Percentiles rank a stretch among this genome's conserved stretches.
These are phyloP conservation scores for Wickerhamiella brachini DNA, from an alignment of 805 yeast genomes.

Conservation along the genomic window DNA sequence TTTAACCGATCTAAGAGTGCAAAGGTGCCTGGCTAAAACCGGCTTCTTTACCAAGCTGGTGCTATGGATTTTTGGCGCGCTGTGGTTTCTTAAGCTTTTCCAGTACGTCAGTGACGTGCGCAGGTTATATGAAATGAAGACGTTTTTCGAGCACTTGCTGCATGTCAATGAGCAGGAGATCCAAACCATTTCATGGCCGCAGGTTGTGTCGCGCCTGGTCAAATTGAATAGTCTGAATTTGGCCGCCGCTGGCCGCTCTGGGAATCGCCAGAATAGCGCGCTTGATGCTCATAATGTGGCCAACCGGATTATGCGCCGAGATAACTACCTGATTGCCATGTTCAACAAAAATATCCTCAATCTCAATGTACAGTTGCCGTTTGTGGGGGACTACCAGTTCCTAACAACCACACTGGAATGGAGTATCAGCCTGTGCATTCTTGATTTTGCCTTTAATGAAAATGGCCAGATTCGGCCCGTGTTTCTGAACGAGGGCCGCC, in stretches of 20 bases:
- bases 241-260: conserved; percentile 25
- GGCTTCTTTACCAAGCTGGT: conserved; percentile 42
- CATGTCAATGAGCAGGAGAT: conserved; percentile 67
- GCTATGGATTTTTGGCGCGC: conserved; percentile 43
- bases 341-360: conserved; percentile 66
- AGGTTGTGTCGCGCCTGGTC: conserved; percentile 64
- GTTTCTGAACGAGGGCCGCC: conserved; percentile 56
- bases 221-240: conserved; percentile 40
- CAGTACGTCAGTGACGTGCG: conserved; percentile 45
- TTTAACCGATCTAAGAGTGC: conserved; percentile 30
- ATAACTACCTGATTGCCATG: conserved; percentile 83
- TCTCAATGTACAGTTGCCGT: conserved; percentile 43
- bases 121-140: conserved; percentile 56
- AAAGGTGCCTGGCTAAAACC: conserved; percentile 34
- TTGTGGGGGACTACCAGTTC: conserved; percentile 27
- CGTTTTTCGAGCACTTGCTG: conserved; percentile 61
- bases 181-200: conserved; percentile 88
- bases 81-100: conserved; percentile 27
- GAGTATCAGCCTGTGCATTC: conserved; percentile 79
- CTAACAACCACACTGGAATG: conserved; percentile 86
- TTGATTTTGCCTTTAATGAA: conserved; percentile 72
- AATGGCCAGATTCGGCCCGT: conserved; percentile 67
- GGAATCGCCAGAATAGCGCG: conserved; percentile 40
- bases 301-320: conserved; percentile 89
- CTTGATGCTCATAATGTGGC: conserved; percentile 91